Evolutionary conservation across 352 stramenopile genomes (phyloP).

Genomic region (Globisporangium nagaii): DNA sequence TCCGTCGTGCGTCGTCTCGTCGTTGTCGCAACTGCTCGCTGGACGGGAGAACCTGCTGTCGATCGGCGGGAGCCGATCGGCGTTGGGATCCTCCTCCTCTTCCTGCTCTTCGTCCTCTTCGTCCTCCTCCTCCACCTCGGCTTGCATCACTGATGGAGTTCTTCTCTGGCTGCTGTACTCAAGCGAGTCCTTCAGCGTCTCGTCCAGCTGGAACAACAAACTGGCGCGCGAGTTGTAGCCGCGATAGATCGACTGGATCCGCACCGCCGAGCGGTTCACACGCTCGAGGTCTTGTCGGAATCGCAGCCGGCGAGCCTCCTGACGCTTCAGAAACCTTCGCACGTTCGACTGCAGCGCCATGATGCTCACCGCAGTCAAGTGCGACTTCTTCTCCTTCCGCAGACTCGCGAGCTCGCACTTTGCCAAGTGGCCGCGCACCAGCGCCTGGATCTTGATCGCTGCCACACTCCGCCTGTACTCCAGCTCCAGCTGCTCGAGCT

Average conservation of each 20-base stretch:
- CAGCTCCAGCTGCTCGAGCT: constrained; percentile 43
- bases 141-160: background rate
- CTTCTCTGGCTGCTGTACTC: background rate
- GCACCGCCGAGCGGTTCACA: constrained; percentile 53
- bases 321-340: constrained; percentile 40
- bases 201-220: constrained; percentile 33
- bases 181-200: constrained; percentile 15
- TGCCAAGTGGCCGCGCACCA: constrained; percentile 39
- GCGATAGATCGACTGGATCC: constrained; percentile 65
- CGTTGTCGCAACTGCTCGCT: constrained; percentile 13
- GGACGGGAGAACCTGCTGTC: background rate
- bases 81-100: constrained; percentile 8
- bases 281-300: constrained; percentile 52
- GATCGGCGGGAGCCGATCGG: constrained; percentile 19
- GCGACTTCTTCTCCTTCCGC: constrained; percentile 39
- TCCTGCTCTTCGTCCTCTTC: constrained; percentile 13
- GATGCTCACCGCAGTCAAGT: constrained; percentile 46
- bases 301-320: constrained; percentile 31
- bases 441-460: constrained; percentile 41
- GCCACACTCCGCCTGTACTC: constrained; percentile 32
- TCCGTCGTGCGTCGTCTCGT: constrained; percentile 3
- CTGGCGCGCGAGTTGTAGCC: constrained; percentile 52
- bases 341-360: constrained; percentile 73
- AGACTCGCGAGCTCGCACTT: constrained; percentile 20
- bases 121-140: constrained; percentile 4